These are phyloP conservation scores for Zoysia pacifica DNA, from an alignment of 176 grass and related monocot genomes.

Conservation along the genomic window DNA sequence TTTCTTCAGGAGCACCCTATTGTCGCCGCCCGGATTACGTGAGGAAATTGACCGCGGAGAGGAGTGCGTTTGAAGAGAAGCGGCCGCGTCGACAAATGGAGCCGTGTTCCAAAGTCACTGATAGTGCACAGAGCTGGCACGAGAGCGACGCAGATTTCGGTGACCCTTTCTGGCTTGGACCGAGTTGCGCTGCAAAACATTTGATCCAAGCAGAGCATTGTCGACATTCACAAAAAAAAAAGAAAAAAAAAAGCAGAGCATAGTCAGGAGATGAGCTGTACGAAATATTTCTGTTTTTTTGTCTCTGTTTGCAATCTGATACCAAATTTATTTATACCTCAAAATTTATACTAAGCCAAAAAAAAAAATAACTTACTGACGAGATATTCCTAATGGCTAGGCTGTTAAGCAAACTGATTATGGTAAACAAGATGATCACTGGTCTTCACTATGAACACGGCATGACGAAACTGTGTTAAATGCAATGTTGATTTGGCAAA, in stretches of 20 bases:
- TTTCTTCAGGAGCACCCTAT: slow-evolving; percentile 55
- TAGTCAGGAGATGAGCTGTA: not conserved
- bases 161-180: slow-evolving; percentile 14
- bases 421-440: not conserved
- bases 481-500: slow-evolving; percentile 15
- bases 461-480: slow-evolving; percentile 30
- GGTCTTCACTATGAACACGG: slow-evolving; percentile 28
- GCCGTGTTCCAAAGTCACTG: slow-evolving; percentile 2
- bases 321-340: not conserved
- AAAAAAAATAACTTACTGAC: not conserved
- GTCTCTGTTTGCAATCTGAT: not conserved
- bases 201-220: slow-evolving; percentile 8
- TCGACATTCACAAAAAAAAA: too few species aligned
- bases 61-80: slow-evolving; percentile 50
- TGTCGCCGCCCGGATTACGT: slow-evolving; percentile 26
- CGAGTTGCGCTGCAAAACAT: not conserved
- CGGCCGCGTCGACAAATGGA: not conserved
- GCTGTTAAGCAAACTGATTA: slow-evolving; percentile 6
- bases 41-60: slow-evolving; percentile 28
- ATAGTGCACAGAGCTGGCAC: slow-evolving; percentile 18
- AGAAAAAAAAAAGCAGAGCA: not conserved
- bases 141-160: slow-evolving; percentile 41
- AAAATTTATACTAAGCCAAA: not conserved
- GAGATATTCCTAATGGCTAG: slow-evolving; percentile 9
- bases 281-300: not conserved